These are phyloP conservation scores for Penicillium olsonii DNA, from an alignment of 2,329 filamentous ascomycete species.

Conservation along the genomic window DNA sequence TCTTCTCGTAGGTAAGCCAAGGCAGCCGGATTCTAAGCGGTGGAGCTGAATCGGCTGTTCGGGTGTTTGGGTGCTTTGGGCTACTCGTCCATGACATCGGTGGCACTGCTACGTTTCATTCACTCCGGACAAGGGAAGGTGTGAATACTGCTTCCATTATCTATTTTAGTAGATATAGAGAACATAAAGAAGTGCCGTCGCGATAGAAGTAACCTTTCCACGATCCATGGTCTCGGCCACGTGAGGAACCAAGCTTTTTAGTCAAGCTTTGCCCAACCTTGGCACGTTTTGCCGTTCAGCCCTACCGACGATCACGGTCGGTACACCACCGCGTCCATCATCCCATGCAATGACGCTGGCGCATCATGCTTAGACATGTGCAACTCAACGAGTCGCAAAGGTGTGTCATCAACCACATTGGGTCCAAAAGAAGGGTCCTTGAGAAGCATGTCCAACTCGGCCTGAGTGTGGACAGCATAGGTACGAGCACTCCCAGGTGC, in stretches of 20 bases:
- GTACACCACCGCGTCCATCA: not conserved
- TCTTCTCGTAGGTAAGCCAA: not conserved
- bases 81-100: not conserved
- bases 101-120: not conserved
- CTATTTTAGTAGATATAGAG: too few species aligned
- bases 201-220: too few species aligned
- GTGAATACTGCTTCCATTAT: too few species aligned
- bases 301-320: not conserved
- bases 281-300: slow-evolving; percentile 4
- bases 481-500: slow-evolving; percentile 57
- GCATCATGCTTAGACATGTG: slow-evolving; percentile 77
- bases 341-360: slow-evolving; percentile 42
- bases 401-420: slow-evolving; percentile 20
- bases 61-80: not conserved
- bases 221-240: too few species aligned
- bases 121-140: too few species aligned
- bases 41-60: not conserved
- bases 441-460: slow-evolving; percentile 66
- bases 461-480: slow-evolving; percentile 66
- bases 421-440: slow-evolving; percentile 62
- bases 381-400: slow-evolving; percentile 72
- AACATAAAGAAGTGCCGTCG: too few species aligned
- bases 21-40: slow-evolving; percentile 1
- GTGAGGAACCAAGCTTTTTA: slow-evolving; percentile 7
- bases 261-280: slow-evolving; percentile 9